Percentiles rank a stretch among this genome's conserved stretches.
These are phyloP conservation scores for Zizania latifolia DNA, from an alignment of 176 grass and related monocot species.

Conservation along the genomic window DNA sequence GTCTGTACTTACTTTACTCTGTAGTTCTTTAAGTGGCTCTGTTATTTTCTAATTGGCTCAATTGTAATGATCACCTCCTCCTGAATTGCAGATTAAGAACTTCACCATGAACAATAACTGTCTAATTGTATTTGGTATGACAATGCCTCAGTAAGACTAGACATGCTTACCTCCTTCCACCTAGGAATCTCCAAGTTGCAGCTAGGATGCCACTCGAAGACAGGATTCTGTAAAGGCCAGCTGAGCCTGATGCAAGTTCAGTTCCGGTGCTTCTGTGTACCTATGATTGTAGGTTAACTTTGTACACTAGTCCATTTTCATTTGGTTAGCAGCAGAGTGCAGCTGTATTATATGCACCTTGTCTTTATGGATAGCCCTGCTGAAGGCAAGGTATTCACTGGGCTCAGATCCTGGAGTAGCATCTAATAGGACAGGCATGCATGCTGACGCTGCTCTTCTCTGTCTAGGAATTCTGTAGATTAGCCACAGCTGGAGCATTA, in stretches of 20 bases:
- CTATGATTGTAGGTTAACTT: slow-evolving; percentile 5
- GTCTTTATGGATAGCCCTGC: background rate
- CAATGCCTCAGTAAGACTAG: slow-evolving; percentile 32
- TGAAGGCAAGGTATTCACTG: slow-evolving; percentile 17
- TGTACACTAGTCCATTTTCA: background rate
- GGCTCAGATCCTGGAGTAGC: slow-evolving; percentile 16
- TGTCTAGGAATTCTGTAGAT: slow-evolving; percentile 34
- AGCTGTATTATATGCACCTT: background rate
- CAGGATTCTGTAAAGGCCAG: background rate
- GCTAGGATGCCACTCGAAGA: slow-evolving; percentile 18
- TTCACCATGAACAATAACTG: slow-evolving; percentile 24
- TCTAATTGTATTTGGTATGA: slow-evolving; percentile 38
- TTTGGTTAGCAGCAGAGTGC: background rate
- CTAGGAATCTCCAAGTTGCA: slow-evolving; percentile 28
- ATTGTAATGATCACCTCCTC: slow-evolving; percentile 21
- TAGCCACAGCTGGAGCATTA: slow-evolving; percentile 28
- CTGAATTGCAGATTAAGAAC: slow-evolving; percentile 39
- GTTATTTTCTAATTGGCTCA: background rate
- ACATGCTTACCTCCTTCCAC: slow-evolving; percentile 27
- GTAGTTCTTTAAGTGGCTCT: slow-evolving; percentile 1
- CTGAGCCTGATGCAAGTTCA: background rate
- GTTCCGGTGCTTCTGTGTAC: background rate
- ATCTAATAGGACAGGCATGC: slow-evolving; percentile 22
- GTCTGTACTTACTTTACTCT: background rate
- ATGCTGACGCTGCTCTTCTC: slow-evolving; percentile 13